Conservation (phyloP, 768 basidiomycete species). For the Suillus tomentosus region DNA sequence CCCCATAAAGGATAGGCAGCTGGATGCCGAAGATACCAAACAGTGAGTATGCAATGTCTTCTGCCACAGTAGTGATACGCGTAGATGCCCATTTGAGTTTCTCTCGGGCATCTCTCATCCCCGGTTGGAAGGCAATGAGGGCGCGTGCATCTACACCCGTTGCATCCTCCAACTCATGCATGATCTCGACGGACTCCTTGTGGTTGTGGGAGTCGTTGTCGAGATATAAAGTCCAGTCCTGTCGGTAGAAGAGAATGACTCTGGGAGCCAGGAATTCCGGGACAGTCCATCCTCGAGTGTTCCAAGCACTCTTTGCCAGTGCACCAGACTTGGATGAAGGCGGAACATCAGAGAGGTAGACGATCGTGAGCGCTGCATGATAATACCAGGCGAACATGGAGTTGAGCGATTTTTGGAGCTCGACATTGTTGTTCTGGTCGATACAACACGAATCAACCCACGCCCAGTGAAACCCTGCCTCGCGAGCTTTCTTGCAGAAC, state of each 20-base stretch:
- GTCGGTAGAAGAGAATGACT: not conserved
- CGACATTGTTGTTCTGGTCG: not conserved
- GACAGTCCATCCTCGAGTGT: not conserved
- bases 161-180: not conserved
- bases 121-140: not conserved
- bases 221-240: not conserved
- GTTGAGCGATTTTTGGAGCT: not conserved
- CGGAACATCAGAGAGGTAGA: not conserved
- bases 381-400: not conserved
- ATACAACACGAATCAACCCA: constrained; percentile 1
- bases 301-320: not conserved
- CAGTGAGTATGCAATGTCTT: not conserved
- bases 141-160: not conserved
- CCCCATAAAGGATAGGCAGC: not conserved
- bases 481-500: not conserved
- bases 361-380: not conserved
- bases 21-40: not conserved
- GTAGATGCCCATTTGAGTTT: not conserved
- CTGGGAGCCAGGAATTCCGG: not conserved
- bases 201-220: not conserved
- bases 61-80: not conserved
- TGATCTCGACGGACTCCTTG: not conserved
- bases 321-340: not conserved
- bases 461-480: not conserved
- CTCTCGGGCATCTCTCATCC: not conserved